phyloP scores from a whole-genome alignment of 495 filamentous ascomycete genomes.

The Xylaria intraflava region DNA sequence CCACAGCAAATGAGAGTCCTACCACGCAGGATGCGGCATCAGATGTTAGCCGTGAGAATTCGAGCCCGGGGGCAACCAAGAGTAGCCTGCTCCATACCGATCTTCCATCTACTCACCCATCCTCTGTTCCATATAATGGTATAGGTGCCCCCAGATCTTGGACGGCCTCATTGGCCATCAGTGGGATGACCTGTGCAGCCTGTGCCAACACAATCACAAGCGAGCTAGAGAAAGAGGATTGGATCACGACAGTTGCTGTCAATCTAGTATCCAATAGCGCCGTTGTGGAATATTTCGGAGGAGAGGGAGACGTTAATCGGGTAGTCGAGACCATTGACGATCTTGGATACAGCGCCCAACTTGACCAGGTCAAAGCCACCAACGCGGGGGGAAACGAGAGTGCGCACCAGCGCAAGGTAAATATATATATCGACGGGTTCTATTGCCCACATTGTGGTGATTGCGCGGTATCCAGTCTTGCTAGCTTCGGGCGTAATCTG shows the following conservation, averaged over 20 bases:
- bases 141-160: constrained; percentile 19
- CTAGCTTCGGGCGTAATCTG: constrained; percentile 31
- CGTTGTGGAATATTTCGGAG: constrained; percentile 54
- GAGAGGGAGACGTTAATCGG: constrained; percentile 43
- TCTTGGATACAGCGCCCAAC: constrained; percentile 65
- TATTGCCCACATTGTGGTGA: constrained; percentile 79
- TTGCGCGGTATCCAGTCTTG: constrained; percentile 44
- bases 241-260: constrained; percentile 57
- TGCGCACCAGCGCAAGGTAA: constrained; percentile 48
- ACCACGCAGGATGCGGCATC: neutral
- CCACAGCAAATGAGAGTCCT: constrained; percentile 3
- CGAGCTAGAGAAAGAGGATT: constrained; percentile 55
- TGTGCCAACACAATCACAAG: constrained; percentile 62
- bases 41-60: neutral
- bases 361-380: constrained; percentile 44
- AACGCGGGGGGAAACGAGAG: constrained; percentile 11
- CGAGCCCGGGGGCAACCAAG: neutral
- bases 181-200: constrained; percentile 78
- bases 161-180: constrained; percentile 61
- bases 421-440: constrained; percentile 72
- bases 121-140: constrained; percentile 4
- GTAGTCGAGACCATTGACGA: constrained; percentile 70
- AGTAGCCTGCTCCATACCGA: neutral
- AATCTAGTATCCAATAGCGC: constrained; percentile 71
- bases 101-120: constrained; percentile 9